A percentile compares a stretch with the other conserved stretches of the same genome.
phyloP scores from a whole-genome alignment of 805 yeast species.

The Lipomyces chichibuensis region DNA sequence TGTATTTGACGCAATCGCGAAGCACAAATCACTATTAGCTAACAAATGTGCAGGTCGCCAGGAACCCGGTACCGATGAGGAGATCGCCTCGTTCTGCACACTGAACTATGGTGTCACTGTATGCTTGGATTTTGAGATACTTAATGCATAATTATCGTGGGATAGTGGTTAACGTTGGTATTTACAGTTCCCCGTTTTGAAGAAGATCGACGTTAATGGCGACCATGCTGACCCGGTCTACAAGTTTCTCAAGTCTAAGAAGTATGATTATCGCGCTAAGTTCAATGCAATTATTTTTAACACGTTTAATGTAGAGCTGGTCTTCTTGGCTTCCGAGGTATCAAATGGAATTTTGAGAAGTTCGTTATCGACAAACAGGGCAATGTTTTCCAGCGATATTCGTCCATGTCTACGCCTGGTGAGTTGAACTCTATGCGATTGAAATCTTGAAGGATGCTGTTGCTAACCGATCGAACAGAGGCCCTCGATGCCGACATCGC shows the following conservation, averaged over 20 bases:
- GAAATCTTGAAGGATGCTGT: background rate
- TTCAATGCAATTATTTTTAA: background rate
- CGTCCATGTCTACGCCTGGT: conserved; percentile 69
- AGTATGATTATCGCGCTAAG: conserved; percentile 41
- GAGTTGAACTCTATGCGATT: conserved; percentile 1
- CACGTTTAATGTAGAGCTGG: conserved; percentile 43
- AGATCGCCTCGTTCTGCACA: conserved; percentile 69
- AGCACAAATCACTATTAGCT: background rate
- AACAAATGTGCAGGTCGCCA: conserved; percentile 50
- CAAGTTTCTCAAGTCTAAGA: conserved; percentile 68
- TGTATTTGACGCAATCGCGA: background rate
- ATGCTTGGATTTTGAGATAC: background rate
- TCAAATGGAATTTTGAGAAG: conserved; percentile 82
- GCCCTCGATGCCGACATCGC: conserved; percentile 18
- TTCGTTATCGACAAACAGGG: conserved; percentile 65
- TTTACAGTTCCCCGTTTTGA: conserved; percentile 72
- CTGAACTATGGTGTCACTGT: conserved; percentile 79
- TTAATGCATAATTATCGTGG: background rate
- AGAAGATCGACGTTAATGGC: conserved; percentile 90
- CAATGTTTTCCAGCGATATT: conserved; percentile 60
- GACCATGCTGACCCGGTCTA: conserved; percentile 76
- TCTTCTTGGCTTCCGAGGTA: conserved; percentile 67
- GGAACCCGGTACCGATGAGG: conserved; percentile 69
- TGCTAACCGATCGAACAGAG: conserved; percentile 8
- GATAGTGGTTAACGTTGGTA: background rate